phyloP scores from a whole-genome alignment of 768 basidiomycete genomes.

The Favolaschia claudopus region DNA sequence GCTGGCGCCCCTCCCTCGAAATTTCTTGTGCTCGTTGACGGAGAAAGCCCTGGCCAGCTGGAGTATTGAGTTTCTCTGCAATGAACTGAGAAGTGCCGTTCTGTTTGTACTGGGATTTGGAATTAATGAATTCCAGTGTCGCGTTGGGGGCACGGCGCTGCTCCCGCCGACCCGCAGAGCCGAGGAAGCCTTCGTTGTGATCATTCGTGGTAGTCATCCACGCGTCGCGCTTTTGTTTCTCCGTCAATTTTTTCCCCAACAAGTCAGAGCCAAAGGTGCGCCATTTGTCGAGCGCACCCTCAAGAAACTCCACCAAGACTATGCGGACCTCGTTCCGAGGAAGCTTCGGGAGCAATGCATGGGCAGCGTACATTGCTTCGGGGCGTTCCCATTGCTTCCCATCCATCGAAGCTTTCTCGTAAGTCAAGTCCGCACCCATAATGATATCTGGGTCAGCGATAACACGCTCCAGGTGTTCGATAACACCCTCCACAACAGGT shows the following conservation, averaged over 20 bases:
- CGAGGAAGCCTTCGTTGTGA: conserved; percentile 29
- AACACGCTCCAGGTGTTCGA: not conserved
- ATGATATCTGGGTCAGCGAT: not conserved
- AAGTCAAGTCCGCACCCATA: not conserved
- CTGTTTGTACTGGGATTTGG: conserved; percentile 12
- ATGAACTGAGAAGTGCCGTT: not conserved
- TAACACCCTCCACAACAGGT: not conserved
- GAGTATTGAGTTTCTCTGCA: not conserved
- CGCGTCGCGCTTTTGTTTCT: not conserved
- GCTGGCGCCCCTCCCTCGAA: not conserved
- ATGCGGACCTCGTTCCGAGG: not conserved
- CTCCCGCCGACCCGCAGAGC: conserved; percentile 17
- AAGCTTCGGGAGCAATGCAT: not conserved
- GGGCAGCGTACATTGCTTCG: conserved; percentile 7
- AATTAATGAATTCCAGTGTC: conserved; percentile 5
- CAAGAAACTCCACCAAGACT: conserved; percentile 21
- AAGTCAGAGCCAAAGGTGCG: conserved; percentile 9
- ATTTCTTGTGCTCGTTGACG: not conserved
- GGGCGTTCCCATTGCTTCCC: conserved; percentile 14
- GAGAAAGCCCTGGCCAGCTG: not conserved
- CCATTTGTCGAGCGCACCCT: conserved; percentile 23
- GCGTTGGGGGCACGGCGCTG: conserved; percentile 8
- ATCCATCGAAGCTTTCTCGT: conserved; percentile 6
- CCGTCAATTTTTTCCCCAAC: not conserved
- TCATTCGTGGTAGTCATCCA: conserved; percentile 11